Evolutionary conservation across 495 filamentous ascomycete species (phyloP), one percentile per base, ranked within the genome.

Genomic region (Evernia prunastri): DNA sequence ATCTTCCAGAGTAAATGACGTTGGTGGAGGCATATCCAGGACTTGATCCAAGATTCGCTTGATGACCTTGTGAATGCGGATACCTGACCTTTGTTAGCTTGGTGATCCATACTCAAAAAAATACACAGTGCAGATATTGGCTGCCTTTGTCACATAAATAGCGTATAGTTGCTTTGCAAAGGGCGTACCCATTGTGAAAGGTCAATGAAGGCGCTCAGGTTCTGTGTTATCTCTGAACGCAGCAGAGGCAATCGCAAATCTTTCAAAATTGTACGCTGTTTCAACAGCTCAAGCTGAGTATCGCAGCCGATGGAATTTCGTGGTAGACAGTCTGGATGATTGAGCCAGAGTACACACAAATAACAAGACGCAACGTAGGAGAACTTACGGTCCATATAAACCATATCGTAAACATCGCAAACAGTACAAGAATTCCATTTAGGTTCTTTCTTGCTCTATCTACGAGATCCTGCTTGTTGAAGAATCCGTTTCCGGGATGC

Each of bases 251-350:
- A 63, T 31, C 67, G 56, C 57, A 74, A 67, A 51, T 76, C 68
- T 6, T 72, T 68, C 0, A 75, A 70, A 6, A 73, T 70, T 63
- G 82, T 79, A 17, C 80, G 80, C 63, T 86, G 83, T 56, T 78
- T 82, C 10, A 86, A 72, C 17, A 88, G 78, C 67, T 89, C 86
- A 53, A 87, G 31, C 82, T 80, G 23, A 88, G 78, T 56, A 86
- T 81, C 11, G 82, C 82, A 4, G 84, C 84, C 18, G 77, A 75
- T 4, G 81, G 86, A 7, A 87, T 78, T 18, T 82, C 86, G 59
- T 78, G 80, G 39, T 76, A 79, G 60, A 82, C 79, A 23, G 81
- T 75, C 76, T 82, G 51, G 0, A 29, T 36, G 70, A 25, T 60
- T 71, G 64, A 60, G 65, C 69, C 36, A 76, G 59, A 23, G 25